Conservation (phyloP, 371 early-diverging fungal species). For the Mortierella sp. region DNA sequence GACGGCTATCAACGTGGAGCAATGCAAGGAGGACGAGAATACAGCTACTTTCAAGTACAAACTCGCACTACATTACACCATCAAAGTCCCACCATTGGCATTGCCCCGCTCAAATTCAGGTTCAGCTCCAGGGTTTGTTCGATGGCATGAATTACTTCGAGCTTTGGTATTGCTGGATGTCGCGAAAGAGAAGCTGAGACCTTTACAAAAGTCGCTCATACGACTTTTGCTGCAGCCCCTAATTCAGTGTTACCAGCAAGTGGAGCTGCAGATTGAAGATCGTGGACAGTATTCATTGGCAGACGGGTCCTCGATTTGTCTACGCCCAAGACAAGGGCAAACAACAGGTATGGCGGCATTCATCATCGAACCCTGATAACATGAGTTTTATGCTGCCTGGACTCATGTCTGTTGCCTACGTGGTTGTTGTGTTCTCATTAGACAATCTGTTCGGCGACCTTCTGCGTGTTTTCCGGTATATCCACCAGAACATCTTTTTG, state of each 20-base stretch:
- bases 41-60: not conserved
- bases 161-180: slow-evolving; percentile 33
- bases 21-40: not conserved
- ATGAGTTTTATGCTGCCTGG: not conserved
- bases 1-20: slow-evolving; percentile 12
- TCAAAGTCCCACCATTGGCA: slow-evolving; percentile 33
- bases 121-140: slow-evolving; percentile 27
- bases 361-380: too few species aligned
- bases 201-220: slow-evolving; percentile 32
- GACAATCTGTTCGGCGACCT: slow-evolving; percentile 22
- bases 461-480: slow-evolving; percentile 21
- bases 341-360: slow-evolving; percentile 2
- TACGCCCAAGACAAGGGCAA: slow-evolving; percentile 7
- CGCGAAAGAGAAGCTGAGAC: slow-evolving; percentile 30
- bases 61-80: slow-evolving; percentile 22
- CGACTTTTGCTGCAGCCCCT: slow-evolving; percentile 35
- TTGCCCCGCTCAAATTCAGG: slow-evolving; percentile 19
- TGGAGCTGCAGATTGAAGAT: not conserved
- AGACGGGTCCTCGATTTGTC: slow-evolving; percentile 13
- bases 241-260: slow-evolving; percentile 18
- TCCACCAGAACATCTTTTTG: slow-evolving; percentile 35
- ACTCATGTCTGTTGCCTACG: not conserved
- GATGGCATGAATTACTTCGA: slow-evolving; percentile 46
- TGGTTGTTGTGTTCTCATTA: not conserved
- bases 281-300: slow-evolving; percentile 18